Evolutionary conservation across 2,329 filamentous ascomycete genomes (phyloP), one percentile per base, ranked within the genome.

Genomic region (Dactylellina parvicollis): DNA sequence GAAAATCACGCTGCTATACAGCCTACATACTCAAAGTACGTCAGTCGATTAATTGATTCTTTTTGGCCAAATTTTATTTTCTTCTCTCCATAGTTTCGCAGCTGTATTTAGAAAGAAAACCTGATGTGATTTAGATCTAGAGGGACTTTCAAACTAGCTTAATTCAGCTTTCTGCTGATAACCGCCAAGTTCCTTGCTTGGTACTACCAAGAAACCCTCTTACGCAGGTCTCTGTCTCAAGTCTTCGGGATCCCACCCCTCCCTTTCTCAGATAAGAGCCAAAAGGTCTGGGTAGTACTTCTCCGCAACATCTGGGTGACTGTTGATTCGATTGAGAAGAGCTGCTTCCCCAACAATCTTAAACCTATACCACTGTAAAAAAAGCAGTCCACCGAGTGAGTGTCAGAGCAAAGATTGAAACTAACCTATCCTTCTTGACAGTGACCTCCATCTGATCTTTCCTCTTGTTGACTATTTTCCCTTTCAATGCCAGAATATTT

Each of bases 401-500:
- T n/a, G 1, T 10, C 2, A 22, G 22, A 3, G 32, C 2, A 18
- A 26, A 10, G 3, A 14, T 12, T n/a, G n/a, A 24, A 50, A 22
- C 12, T 34, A 32, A 86, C 64, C 87, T 84, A 14, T 90, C 90
- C 74, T 85, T 88, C 22, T 88, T 85, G 78, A 96, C 96, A 1
- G 92, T 95, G 79, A 95, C 96, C 82, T 96, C 92, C 46, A 94
- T 91, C 78, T 93, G 91, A 77, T 92, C 90, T 44, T 87, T 80
- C 40, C 83, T 82, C 84, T 83, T 14, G 93, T 87, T 47, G 2
- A 55, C 16, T 4, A 62, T 67, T 22, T 66, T 14, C 52, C 69
- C 47, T 9, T 20, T 77, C 42, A 75, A 0, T 84, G 85, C n/a
- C 85, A 84, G n/a, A 85, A 86, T 14, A 86, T 83, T 20, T 77